Conservation (phyloP, 169 alveolate species). For the Cryptosporidium tyzzeri region DNA sequence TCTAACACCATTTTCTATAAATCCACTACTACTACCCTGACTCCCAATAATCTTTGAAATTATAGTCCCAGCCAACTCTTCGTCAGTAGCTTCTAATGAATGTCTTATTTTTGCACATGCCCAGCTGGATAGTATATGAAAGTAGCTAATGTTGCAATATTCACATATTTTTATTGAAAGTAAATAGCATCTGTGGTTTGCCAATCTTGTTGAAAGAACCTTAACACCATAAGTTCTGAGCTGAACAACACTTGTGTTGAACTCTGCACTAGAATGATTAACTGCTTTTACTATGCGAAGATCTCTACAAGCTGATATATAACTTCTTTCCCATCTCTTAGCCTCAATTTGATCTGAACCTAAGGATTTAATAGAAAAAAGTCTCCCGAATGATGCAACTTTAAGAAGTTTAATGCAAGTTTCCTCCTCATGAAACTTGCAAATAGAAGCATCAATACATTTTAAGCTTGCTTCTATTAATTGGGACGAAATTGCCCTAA, state of each 20-base stretch:
- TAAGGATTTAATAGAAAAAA: slow-evolving; percentile 26
- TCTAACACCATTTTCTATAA: background rate
- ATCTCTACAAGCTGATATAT: slow-evolving; percentile 69
- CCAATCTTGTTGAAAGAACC: slow-evolving; percentile 49
- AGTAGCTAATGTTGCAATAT: slow-evolving; percentile 80
- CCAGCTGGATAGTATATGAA: slow-evolving; percentile 81
- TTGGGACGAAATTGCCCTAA: slow-evolving; percentile 83
- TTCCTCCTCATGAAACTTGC: slow-evolving; percentile 80
- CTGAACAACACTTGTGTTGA: slow-evolving; percentile 53
- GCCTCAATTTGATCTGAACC: background rate
- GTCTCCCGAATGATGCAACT: slow-evolving; percentile 65
- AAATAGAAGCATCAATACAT: slow-evolving; percentile 84
- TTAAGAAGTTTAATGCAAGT: slow-evolving; percentile 34
- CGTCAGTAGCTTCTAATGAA: slow-evolving; percentile 82
- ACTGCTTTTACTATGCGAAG: slow-evolving; percentile 50
- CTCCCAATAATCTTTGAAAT: slow-evolving; percentile 36
- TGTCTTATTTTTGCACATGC: slow-evolving; percentile 81
- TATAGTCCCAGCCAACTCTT: slow-evolving; percentile 75
- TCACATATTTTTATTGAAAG: slow-evolving; percentile 84
- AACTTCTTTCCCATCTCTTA: slow-evolving; percentile 50
- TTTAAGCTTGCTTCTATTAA: slow-evolving; percentile 81
- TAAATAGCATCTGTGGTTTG: slow-evolving; percentile 77
- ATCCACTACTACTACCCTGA: background rate
- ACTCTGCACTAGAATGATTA: slow-evolving; percentile 51
- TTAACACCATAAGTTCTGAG: slow-evolving; percentile 40